A percentile compares a stretch with the other conserved stretches of the same genome.
Evolutionary conservation across 768 basidiomycete species (phyloP).

Genomic region (Mycena vitilis): DNA sequence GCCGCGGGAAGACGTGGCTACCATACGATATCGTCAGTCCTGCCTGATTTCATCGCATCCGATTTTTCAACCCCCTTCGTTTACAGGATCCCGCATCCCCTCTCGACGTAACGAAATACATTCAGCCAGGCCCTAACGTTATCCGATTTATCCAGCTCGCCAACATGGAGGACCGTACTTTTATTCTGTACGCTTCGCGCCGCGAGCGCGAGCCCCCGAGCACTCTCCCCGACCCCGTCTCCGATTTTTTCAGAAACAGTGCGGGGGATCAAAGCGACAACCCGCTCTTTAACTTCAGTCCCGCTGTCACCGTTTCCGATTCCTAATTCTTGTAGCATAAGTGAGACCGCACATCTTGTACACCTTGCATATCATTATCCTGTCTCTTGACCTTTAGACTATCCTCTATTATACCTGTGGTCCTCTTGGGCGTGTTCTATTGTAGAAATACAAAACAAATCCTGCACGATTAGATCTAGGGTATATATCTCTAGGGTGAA

Average conservation of each 20-base stretch:
- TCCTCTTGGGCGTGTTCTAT: conserved; percentile 1
- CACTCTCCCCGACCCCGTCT: neutral
- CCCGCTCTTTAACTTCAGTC: conserved; percentile 19
- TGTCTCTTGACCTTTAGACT: conserved; percentile 6
- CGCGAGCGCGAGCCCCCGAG: conserved; percentile 27
- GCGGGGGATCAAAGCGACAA: neutral
- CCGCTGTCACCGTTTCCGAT: conserved; percentile 11
- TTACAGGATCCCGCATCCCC: conserved; percentile 44
- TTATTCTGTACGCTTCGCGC: conserved; percentile 56
- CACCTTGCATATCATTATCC: conserved; percentile 27
- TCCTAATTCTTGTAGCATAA: conserved; percentile 33
- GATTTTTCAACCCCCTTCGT: conserved; percentile 5
- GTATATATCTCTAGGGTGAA: conserved; percentile 39
- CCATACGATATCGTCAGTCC: conserved; percentile 55
- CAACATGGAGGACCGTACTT: conserved; percentile 53
- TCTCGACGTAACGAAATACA: conserved; percentile 54
- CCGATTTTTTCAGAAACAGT: conserved; percentile 9
- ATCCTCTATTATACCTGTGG: conserved; percentile 23
- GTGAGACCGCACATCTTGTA: conserved; percentile 30
- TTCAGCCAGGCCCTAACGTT: conserved; percentile 58
- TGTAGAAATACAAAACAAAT: conserved; percentile 12
- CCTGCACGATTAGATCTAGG: conserved; percentile 2
- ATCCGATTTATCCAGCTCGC: conserved; percentile 64
- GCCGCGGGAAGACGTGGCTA: conserved; percentile 50
- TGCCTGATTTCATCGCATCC: neutral